Evolutionary conservation across 345 rosid species (phyloP).

Genomic region (Aurinia saxatilis): DNA sequence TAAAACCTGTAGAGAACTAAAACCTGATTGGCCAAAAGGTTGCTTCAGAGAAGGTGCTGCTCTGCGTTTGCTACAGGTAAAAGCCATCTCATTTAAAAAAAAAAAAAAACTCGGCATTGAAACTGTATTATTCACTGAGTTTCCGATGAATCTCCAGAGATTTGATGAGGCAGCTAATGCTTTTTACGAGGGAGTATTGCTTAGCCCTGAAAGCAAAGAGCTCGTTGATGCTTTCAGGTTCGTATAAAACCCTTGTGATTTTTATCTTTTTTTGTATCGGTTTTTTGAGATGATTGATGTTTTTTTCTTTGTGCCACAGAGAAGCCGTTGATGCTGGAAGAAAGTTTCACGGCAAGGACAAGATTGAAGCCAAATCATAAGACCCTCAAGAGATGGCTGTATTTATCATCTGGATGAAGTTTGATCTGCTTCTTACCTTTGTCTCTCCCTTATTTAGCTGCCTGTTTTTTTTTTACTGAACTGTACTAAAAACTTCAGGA

Average conservation of each 20-base stretch:
- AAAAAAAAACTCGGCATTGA: neutral
- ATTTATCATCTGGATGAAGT: too few species aligned
- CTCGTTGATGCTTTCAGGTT: conserved; percentile 72
- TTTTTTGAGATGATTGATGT: neutral
- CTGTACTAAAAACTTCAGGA: neutral
- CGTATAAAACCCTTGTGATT: neutral
- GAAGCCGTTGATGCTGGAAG: conserved; percentile 81
- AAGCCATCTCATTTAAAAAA: neutral
- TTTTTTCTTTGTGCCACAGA: conserved; percentile 31
- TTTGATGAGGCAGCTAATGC: conserved; percentile 85
- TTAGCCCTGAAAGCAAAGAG: conserved; percentile 69
- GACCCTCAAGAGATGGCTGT: neutral
- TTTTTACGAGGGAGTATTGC: conserved; percentile 72
- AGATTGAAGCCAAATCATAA: conserved; percentile 22
- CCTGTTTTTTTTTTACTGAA: neutral
- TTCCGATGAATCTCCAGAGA: conserved; percentile 36
- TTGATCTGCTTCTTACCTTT: conserved; percentile 2
- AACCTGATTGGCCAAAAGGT: conserved; percentile 80
- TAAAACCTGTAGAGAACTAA: conserved; percentile 57
- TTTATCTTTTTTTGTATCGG: neutral
- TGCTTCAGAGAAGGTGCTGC: conserved; percentile 96
- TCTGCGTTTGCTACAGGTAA: conserved; percentile 61
- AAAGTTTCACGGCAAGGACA: conserved; percentile 47
- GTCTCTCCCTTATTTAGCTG: neutral
- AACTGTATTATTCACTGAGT: neutral